Evolutionary conservation across 1,284 basidiomycete species (phyloP), one percentile per base, ranked within the genome.

Genomic region (Apiotrichum porosum): DNA sequence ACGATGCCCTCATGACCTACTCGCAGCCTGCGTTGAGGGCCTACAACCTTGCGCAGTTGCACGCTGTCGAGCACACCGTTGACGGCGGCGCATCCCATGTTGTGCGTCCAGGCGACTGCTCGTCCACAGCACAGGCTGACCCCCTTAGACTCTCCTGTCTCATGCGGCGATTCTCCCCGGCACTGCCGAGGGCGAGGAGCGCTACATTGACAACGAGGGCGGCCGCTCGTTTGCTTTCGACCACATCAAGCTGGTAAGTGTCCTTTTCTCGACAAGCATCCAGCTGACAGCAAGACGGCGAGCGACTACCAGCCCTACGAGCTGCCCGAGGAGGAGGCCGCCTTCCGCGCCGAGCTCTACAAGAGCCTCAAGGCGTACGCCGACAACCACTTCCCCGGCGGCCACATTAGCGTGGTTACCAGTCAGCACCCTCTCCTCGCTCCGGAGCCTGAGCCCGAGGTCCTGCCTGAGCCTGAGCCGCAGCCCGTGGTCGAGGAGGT

Each of bases 41-140:
- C 56, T 93, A 94, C 74, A 93, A 94, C 65, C 75, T 88, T 49
- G 79, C 81, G 31, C 91, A 95, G 65, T 86, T 92, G 64, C 85
- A 83, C 34, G 82, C 83, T 30, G 86, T 86, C n/a, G 85, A 88
- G 42, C 70, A 71, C 47, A 37, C 57, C n/a, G 62, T 53, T n/a
- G 36, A 47, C 32, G 65, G 56, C 2, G 58, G 48, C 19, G 36
- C 52, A 1, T 46, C 56, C 4, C 63, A 65, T 47, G 49, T 52
- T 12, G 66, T 64, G 34, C 44, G 60, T 54, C 15, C 9, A 9
- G 14, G 30, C 28, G 22, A 6, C n/a, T 18, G n/a, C n/a, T 6
- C 17, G 18, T 24, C 2, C 22, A n/a, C n/a, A n/a, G n/a, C n/a
- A n/a, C 33, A 6, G 17, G 8, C 35, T 49, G 23, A 36, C 38